Percentiles rank a stretch among this genome's conserved stretches.
Evolutionary conservation across 805 yeast species (phyloP).

Genomic region (Candida pini): DNA sequence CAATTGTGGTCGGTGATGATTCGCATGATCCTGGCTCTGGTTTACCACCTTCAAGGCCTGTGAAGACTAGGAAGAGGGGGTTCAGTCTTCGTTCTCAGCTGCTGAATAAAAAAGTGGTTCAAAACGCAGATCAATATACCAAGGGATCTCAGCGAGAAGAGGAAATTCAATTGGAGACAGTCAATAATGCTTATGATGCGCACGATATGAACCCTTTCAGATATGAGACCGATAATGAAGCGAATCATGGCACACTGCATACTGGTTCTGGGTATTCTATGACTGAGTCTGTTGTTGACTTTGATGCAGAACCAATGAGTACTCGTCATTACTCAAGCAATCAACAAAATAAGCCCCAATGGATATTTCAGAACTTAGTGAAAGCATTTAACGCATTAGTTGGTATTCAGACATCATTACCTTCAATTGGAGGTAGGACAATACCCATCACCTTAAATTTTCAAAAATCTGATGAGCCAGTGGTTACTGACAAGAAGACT

Average conservation of each 20-base stretch:
- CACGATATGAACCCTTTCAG: slow-evolving; percentile 19
- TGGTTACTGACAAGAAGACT: slow-evolving; percentile 26
- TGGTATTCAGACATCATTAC: slow-evolving; percentile 42
- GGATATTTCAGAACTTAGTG: slow-evolving; percentile 4
- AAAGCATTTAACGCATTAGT: slow-evolving; percentile 28
- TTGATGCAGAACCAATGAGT: slow-evolving; percentile 15
- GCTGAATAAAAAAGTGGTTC: slow-evolving; percentile 37
- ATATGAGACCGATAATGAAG: slow-evolving; percentile 1
- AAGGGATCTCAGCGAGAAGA: slow-evolving; percentile 6
- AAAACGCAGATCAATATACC: slow-evolving; percentile 18
- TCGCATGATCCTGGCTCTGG: too few species aligned
- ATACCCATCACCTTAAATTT: slow-evolving; percentile 59
- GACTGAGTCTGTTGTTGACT: slow-evolving; percentile 22
- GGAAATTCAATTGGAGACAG: slow-evolving; percentile 30
- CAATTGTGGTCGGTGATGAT: too few species aligned
- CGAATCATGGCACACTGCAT: not conserved
- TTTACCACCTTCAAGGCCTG: slow-evolving; percentile 18
- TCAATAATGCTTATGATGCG: slow-evolving; percentile 25
- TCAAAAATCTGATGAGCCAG: slow-evolving; percentile 24
- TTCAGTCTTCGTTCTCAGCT: slow-evolving; percentile 63
- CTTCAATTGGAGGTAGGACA: slow-evolving; percentile 64
- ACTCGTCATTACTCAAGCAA: slow-evolving; percentile 1
- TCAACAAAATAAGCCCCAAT: slow-evolving; percentile 2
- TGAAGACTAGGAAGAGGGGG: slow-evolving; percentile 50
- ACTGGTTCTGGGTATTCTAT: slow-evolving; percentile 2